These are phyloP conservation scores for Kodamaea restingae DNA, from an alignment of 805 yeast genomes.

Conservation along the genomic window DNA sequence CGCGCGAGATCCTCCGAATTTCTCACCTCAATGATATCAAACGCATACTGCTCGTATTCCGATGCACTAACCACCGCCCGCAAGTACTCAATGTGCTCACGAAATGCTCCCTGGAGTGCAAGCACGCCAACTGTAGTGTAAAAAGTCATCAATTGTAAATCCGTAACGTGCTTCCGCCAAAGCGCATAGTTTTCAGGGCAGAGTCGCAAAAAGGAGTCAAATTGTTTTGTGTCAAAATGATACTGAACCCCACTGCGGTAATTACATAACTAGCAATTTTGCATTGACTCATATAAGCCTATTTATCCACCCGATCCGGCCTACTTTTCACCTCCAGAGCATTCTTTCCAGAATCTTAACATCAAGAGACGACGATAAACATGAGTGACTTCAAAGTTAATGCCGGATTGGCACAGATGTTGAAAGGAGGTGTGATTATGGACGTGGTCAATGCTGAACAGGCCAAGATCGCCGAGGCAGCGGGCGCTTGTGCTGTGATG, in stretches of 20 bases:
- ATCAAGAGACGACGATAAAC: no score
- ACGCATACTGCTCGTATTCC: conserved; percentile 23
- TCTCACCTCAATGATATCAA: conserved; percentile 37
- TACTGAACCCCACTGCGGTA: no score
- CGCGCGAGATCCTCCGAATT: conserved; percentile 44
- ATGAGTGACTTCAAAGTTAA: conserved; percentile 51
- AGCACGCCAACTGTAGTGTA: conserved; percentile 54
- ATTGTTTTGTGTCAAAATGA: not conserved
- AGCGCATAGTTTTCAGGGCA: not conserved
- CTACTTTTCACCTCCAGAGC: not conserved
- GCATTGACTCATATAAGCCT: not conserved
- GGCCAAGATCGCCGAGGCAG: conserved; percentile 73
- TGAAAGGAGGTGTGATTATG: conserved; percentile 74
- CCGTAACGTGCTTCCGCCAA: not conserved
- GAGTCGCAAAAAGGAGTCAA: conserved; percentile 1
- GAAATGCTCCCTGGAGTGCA: conserved; percentile 77
- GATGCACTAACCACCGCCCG: conserved; percentile 22
- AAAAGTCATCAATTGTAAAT: conserved; percentile 1
- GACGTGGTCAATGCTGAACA: conserved; percentile 78
- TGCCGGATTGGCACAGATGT: conserved; percentile 82
- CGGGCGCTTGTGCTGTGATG: conserved; percentile 90
- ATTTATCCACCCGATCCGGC: not conserved
- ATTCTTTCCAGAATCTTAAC: no score
- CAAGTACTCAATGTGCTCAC: conserved; percentile 59
- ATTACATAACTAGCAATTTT: not conserved